Evolutionary conservation across 495 filamentous ascomycete species (phyloP), one percentile per base, ranked within the genome.

Genomic region (Penicillium manginii): DNA sequence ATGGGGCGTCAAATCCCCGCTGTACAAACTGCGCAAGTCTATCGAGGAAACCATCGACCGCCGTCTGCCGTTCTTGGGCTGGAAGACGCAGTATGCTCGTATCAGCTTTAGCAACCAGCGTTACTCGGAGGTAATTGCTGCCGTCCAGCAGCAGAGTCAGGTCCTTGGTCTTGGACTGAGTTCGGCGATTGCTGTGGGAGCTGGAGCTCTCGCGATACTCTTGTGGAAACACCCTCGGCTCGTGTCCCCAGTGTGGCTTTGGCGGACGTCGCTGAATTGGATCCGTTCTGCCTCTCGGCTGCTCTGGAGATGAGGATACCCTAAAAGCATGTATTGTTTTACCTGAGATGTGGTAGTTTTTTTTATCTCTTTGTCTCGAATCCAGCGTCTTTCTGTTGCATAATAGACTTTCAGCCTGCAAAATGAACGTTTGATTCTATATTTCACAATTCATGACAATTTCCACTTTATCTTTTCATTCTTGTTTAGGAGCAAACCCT

Each of bases 21-120:
- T 84, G 1, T 97, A 98, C 71, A 81, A 85, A 54, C 61, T 92
- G 1, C 82, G 94, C 58, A 98, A 98, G 73, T 85, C 73, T 52
- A 65, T 96, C 7, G 96, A 98, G 72, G 94, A 98, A 74, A 81
- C 78, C n/a, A 69, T 97, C 37, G 86, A 85, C 42, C 80, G 84
- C n/a, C 88, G 88, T 54, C 51, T 96, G 5, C 94, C 94, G 1
- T 73, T 77, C 45, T 65, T 91, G 18, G 94, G 93, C 2, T 96
- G 91, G 85, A 84, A 85, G 71, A 98, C 94, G 1, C 91, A 97
- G 77, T 98, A 98, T 66, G 84, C 86, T n/a, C 79, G 93, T 15
- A 87, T 98, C 21, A 96, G 91, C 60, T 98, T 98, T 71, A 88
- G 90, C 29, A 96, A 96, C 63, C 87, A 94, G 76, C 78, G 90